Conservation (phyloP, 164 flowering plant species). For the Santalum album region DNA sequence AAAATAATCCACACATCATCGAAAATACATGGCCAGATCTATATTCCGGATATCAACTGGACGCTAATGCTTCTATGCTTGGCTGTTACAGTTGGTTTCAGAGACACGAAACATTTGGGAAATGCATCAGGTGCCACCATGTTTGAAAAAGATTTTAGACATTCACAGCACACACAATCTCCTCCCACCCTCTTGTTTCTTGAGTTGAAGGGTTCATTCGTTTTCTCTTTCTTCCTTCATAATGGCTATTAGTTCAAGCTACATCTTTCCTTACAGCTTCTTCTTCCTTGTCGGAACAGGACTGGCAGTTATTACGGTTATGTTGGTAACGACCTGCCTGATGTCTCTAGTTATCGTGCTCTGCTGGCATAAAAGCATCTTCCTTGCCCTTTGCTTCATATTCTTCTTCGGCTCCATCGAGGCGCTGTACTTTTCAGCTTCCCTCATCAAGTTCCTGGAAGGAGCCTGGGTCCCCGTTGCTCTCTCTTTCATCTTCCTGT, state of each 20-base stretch:
- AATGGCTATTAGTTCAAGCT: too few relatives aligned
- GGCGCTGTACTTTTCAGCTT: conserved; percentile 70
- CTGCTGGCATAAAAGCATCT: conserved; percentile 49
- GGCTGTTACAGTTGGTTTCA: conserved; percentile 58
- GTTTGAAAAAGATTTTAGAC: too few relatives aligned
- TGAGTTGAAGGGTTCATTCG: too few relatives aligned
- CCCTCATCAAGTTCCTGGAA: conserved; percentile 63
- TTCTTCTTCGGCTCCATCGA: conserved; percentile 68
- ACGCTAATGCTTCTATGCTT: conserved; percentile 55
- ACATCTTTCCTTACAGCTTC: neutral
- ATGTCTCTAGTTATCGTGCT: conserved; percentile 69
- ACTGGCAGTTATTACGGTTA: conserved; percentile 63
- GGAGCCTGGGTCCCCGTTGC: conserved; percentile 81
- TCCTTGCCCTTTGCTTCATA: conserved; percentile 40
- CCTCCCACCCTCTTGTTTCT: too few relatives aligned
- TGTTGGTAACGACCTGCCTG: conserved; percentile 71
- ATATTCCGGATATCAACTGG: conserved; percentile 74
- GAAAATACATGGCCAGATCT: conserved; percentile 57
- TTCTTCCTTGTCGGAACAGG: conserved; percentile 29
- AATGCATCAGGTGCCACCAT: conserved; percentile 49
- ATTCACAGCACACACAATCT: too few relatives aligned
- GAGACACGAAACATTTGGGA: conserved; percentile 58
- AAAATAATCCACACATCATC: conserved; percentile 62
- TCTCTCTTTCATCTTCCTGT: conserved; percentile 44
- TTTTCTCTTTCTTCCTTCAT: too few relatives aligned